phyloP scores from a whole-genome alignment of 1,284 basidiomycete genomes.

The Rhodotorula sp. region DNA sequence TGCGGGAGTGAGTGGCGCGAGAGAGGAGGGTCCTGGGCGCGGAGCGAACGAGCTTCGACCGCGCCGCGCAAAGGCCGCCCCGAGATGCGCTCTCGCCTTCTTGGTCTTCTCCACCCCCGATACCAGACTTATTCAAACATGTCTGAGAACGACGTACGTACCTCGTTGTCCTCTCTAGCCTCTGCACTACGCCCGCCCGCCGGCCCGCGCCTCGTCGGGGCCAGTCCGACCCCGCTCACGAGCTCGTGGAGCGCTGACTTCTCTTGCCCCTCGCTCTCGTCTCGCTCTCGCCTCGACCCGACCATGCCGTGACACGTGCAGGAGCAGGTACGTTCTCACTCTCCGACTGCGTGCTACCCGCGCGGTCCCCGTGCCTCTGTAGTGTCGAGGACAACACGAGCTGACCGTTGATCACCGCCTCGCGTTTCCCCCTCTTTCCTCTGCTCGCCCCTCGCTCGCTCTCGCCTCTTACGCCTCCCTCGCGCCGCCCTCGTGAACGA shows the following conservation, averaged over 20 bases:
- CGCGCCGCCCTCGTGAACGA: neutral
- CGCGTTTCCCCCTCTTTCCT: neutral
- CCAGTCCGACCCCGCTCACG: neutral
- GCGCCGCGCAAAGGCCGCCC: too few species aligned
- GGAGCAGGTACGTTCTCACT: neutral
- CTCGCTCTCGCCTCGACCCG: neutral
- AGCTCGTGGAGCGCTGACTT: neutral
- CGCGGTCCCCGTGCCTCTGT: neutral
- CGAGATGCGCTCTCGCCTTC: neutral
- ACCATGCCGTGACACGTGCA: neutral
- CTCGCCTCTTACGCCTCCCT: neutral
- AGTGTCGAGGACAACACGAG: neutral
- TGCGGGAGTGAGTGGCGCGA: too few species aligned
- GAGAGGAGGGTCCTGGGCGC: too few species aligned
- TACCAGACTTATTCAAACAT: constrained; percentile 3
- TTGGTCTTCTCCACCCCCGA: neutral
- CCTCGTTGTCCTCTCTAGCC: neutral
- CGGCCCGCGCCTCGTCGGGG: neutral
- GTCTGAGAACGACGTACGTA: constrained; percentile 1
- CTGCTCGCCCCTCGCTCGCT: neutral
- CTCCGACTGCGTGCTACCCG: neutral
- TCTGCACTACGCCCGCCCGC: neutral
- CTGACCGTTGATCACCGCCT: neutral
- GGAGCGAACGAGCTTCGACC: too few species aligned
- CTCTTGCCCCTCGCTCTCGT: neutral